Conservation (phyloP, 2,329 filamentous ascomycete species). For the Clonostachys solani region DNA sequence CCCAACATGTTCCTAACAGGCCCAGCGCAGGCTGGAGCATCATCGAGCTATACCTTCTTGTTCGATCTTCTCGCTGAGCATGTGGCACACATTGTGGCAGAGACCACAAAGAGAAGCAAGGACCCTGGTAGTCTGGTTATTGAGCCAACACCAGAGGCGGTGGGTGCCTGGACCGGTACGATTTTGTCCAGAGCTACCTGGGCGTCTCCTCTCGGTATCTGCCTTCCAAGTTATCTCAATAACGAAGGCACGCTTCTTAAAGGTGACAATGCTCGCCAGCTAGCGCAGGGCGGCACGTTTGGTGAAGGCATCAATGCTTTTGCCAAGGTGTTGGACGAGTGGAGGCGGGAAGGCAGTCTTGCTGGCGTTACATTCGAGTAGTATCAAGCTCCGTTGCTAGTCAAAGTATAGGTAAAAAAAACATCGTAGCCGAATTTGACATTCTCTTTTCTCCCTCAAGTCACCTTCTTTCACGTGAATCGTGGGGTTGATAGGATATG, state of each 20-base stretch:
- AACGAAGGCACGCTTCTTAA: conserved; percentile 30
- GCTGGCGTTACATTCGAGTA: too few species aligned
- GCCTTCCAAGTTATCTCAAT: conserved; percentile 52
- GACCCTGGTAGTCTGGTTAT: conserved; percentile 16
- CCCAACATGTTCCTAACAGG: conserved; percentile 50
- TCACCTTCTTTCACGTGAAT: too few species aligned
- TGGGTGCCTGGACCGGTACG: conserved; percentile 38
- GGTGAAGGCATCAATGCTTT: too few species aligned
- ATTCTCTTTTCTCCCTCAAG: too few species aligned
- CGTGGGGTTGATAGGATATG: too few species aligned
- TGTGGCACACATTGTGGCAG: conserved; percentile 28
- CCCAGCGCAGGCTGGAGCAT: conserved; percentile 30
- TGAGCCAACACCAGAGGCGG: conserved; percentile 38
- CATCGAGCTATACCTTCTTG: conserved; percentile 28
- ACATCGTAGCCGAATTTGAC: too few species aligned
- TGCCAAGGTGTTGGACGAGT: too few species aligned
- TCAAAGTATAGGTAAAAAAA: too few species aligned
- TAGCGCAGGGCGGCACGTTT: too few species aligned
- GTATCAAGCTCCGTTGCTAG: too few species aligned
- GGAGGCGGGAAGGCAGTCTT: too few species aligned
- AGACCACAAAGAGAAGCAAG: conserved; percentile 12
- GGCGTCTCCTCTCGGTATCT: conserved; percentile 34
- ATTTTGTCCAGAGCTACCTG: conserved; percentile 32
- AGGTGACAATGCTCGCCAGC: conserved; percentile 12
- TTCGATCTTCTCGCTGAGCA: conserved; percentile 32